Base-by-base conservation (phyloP, 1,284 basidiomycete species). In the Ustilago sp. region DNA sequence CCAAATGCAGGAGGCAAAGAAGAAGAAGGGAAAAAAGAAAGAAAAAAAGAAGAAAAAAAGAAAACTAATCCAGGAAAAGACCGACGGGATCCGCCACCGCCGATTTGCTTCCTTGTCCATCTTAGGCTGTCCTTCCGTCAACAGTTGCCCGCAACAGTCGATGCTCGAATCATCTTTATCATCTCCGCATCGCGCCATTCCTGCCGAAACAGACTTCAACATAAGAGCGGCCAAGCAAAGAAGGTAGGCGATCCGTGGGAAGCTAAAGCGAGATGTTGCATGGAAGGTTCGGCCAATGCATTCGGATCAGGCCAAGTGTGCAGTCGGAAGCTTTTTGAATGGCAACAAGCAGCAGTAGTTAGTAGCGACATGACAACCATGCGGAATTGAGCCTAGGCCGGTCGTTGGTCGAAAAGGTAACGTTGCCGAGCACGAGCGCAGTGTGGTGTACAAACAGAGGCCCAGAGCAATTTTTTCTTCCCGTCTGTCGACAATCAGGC, bases 261-360 rank as follows among this genome's bases (percentile, higher is more conserved):
- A 50, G 48, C 48, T 50, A 50, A 50, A 11, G 31, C 48, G 28
- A 50, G 48, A 28, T 34, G 17, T 53, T 53, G 51, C 34, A 36
- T 53, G 28, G 51, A 55, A 36, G n/a, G 19, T 38, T 15, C 8
- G 53, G n/a, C n/a, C 7, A 19, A 31, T 8, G 11, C 3, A 28
- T 19, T 55, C 53, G 53, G 38, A 55, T 55, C 38, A 38, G 41
- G 36, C n/a, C 5, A n/a, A 11, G 53, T 31, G 15, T 45, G 55
- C 55, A 45, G 38, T 57, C 55, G 55, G 55, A 57, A 43, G 41
- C 55, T 34, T n/a, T 38, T 28, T 57, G 12, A 57, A 41, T 41
- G 55, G 53, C 53, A 55, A 38, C 34, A n/a, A 23, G n/a, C 15
- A 31, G 31, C 17, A 48, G 45, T 0, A 39, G 38, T 3, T 11